phyloP scores from a whole-genome alignment of 805 yeast species.

The Candida golubevii region DNA sequence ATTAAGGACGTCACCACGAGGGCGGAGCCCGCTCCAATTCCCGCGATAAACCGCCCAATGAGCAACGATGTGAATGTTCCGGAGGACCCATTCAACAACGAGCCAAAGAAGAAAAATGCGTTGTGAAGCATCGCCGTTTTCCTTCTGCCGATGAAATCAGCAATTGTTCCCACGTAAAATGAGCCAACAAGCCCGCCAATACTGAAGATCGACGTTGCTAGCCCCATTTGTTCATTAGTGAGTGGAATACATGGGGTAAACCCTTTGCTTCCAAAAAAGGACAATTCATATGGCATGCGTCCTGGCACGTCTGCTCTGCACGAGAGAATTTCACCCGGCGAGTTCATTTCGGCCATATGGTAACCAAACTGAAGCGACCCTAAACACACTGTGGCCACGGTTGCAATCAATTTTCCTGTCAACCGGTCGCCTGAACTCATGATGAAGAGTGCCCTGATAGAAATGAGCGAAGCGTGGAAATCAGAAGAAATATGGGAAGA shows the following conservation, averaged over 20 bases:
- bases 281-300: conserved; percentile 25
- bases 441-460: not conserved
- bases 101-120: conserved; percentile 54
- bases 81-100: conserved; percentile 53
- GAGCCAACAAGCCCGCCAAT: conserved; percentile 84
- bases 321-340: conserved; percentile 70
- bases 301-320: conserved; percentile 43
- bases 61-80: conserved; percentile 41
- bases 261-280: conserved; percentile 40
- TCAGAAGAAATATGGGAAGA: not conserved
- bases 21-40: conserved; percentile 83
- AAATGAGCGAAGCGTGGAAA: not conserved
- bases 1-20: conserved; percentile 82
- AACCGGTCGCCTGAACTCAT: conserved; percentile 1
- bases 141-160: conserved; percentile 65
- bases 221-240: conserved; percentile 56
- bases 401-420: conserved; percentile 33
- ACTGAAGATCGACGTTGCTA: conserved; percentile 73
- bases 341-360: conserved; percentile 92
- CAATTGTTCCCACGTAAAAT: conserved; percentile 56
- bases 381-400: conserved; percentile 59
- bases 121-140: conserved; percentile 49
- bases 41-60: conserved; percentile 72
- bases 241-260: conserved; percentile 53
- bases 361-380: conserved; percentile 89